phyloP scores from a whole-genome alignment of 2,329 filamentous ascomycete species.

The Lachnellula cervina region DNA sequence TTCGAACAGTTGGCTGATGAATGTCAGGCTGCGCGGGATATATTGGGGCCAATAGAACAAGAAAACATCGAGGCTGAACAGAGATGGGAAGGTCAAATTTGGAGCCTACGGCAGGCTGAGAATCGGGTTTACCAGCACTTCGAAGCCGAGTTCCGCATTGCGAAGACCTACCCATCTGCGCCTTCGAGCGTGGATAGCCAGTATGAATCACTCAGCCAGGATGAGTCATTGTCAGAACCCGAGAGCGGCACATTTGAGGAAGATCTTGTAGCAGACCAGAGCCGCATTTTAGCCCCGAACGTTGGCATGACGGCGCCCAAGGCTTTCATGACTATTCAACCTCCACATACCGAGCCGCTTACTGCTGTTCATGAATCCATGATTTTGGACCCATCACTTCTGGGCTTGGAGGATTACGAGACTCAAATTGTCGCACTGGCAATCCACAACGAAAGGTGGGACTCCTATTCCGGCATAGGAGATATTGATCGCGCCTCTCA shows the following conservation, averaged over 20 bases:
- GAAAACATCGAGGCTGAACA: conserved; percentile 19
- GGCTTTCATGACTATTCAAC: not conserved
- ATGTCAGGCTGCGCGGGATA: conserved; percentile 23
- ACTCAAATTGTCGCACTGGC: not conserved
- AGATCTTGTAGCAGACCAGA: not conserved
- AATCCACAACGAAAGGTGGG: not conserved
- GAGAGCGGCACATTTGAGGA: not conserved
- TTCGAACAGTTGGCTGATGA: conserved; percentile 10
- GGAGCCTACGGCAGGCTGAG: conserved; percentile 19
- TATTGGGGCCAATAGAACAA: conserved; percentile 20
- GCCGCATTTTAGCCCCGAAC: not conserved
- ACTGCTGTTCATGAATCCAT: not conserved
- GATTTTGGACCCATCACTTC: not conserved
- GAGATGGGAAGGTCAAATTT: conserved; percentile 17
- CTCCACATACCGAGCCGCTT: not conserved
- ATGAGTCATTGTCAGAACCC: conserved; percentile 4
- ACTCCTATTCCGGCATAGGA: conserved; percentile 13
- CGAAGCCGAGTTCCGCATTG: conserved; percentile 13
- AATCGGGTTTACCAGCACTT: conserved; percentile 12
- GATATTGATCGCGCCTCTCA: conserved; percentile 1
- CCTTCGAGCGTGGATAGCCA: conserved; percentile 6
- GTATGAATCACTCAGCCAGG: conserved; percentile 11
- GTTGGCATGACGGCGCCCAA: too few relatives aligned
- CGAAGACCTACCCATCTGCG: conserved; percentile 7
- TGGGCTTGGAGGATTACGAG: conserved; percentile 1